Conservation (phyloP, 2,329 filamentous ascomycete genomes). For the Fusarium sp. region DNA sequence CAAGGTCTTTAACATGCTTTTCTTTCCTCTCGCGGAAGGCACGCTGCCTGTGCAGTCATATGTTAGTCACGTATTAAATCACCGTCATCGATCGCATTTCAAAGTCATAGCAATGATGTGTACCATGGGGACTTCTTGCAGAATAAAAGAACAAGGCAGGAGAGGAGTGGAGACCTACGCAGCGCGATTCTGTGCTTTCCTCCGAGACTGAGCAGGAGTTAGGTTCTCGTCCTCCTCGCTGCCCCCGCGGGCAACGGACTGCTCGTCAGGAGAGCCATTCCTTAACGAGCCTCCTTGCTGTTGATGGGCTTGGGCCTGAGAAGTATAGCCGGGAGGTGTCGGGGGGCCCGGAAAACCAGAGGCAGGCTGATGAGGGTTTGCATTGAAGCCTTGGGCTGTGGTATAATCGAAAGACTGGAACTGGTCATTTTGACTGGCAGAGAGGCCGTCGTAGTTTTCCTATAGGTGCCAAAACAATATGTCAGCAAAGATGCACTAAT, state of each 20-base stretch:
- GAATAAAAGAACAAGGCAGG: background rate
- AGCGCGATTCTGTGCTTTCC: constrained; percentile 69
- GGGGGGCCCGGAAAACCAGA: constrained; percentile 57
- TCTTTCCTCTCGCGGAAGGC: constrained; percentile 97
- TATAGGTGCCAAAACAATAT: constrained; percentile 38
- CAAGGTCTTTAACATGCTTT: constrained; percentile 90
- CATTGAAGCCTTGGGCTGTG: constrained; percentile 49
- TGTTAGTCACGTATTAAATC: constrained; percentile 20
- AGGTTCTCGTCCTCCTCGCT: constrained; percentile 66
- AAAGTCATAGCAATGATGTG: background rate
- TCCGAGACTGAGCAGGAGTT: constrained; percentile 66
- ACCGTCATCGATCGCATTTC: background rate
- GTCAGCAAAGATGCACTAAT: constrained; percentile 23
- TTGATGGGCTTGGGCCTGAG: constrained; percentile 38
- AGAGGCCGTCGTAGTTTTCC: constrained; percentile 61
- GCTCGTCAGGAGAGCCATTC: constrained; percentile 46
- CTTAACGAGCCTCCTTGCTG: constrained; percentile 38
- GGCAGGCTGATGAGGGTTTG: constrained; percentile 45
- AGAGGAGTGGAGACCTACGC: constrained; percentile 58
- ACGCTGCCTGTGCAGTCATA: constrained; percentile 72
- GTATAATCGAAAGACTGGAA: constrained; percentile 58
- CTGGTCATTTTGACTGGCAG: constrained; percentile 53
- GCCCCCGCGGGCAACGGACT: constrained; percentile 46
- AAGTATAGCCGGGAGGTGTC: constrained; percentile 58
- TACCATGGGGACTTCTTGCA: background rate